Base-by-base conservation (phyloP, 768 basidiomycete genomes). In the Collybiopsis luxurians region DNA sequence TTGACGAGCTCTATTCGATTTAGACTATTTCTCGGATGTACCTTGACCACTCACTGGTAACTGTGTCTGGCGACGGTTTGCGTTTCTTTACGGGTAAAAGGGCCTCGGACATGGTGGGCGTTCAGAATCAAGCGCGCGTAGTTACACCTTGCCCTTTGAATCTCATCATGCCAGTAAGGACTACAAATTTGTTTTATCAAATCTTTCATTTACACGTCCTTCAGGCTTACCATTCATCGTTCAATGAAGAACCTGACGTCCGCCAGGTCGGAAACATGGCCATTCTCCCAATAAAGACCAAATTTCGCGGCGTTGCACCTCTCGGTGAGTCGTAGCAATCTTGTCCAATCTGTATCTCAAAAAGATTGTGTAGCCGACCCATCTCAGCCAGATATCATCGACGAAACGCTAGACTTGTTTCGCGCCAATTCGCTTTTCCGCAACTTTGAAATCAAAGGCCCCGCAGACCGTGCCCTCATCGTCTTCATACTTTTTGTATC, bases 391-490 rank as follows among this genome's bases (percentile, higher is more conserved):
- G 97, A 99, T 71, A 94, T 98, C 64, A 82, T 98, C 62, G 95
- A 98, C 73, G 97, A 99, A 74, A 88, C 94, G 1, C 79, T 99
- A 45, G 92, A 96, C 74, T 85, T 98, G 59, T 99, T 99, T 76
- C 90, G 97, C 55, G 95, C 96, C 67, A 99, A 99, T 75, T 97
- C 95, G 36, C 88, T 99, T 59, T 99, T 99, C 76, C 89, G 97
- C 67, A 98, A 98, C 76, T 99, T 98, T 66, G 97, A 99, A 79
- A 98, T 99, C 83, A 96, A 98, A 71, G 95, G 95, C 17, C 92
- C 93, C 54, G 94, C 95, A 51, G 95, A 97, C 79, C 87, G 95
- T 57, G 86, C 93, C 39, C 82, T 99, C 67, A 98, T 99, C 78
- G 85, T 98, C 70, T 85, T 98, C 66, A 97, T 98, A 71, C 89